Base-by-base conservation (phyloP, 768 basidiomycete species). In the Cyclocybe aegerita region DNA sequence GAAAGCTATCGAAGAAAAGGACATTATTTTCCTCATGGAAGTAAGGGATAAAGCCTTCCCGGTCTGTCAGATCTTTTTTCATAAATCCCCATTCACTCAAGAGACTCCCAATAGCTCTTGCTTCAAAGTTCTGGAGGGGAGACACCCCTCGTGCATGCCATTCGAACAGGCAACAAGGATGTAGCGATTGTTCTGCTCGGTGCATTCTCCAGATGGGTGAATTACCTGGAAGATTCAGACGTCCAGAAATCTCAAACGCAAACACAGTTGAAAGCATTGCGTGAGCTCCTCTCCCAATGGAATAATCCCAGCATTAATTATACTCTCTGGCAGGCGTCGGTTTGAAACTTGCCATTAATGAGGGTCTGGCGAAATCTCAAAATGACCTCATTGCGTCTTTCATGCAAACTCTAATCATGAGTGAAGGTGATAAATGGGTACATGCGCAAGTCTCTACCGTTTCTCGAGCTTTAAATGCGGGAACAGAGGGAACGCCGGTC, bases 361-460 rank as follows among this genome's bases (percentile, higher is more conserved):
- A 86, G 58, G 92, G 92, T 14, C 76, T 96, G 37, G 80, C 88
- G 54, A 85, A 82, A 60, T 83, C 85, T 0, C 88, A 92, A 64
- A 88, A 82, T 53, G 86, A 91, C 60, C 77, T 98, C 39, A 88
- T 91, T 43, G 90, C 95, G 4, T 93, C 91, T 0, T 98, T 95
- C 68, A 73, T 98, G 60, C 95, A 98, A 70, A 93, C 93, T 11
- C 73, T 98, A 33, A 83, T 98, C 58, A 98, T 98, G 95, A 93
- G 90, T 49, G 94, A 97, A 74, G 95, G 95, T 11, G 90, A 95
- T 58, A 79, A 82, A 54, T 97, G 92, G 90, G 80, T 98, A n/a
- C 73, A 74, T 50, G 77, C 82, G 2, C 82, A 93, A 52, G 79
- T 85, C 3, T 76, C 80, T 12, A 82, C 81, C 40, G 72, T 94